A percentile compares a stretch with the other conserved stretches of the same genome.
Evolutionary conservation across 148 eudicot genomes (phyloP).

Genomic region (Cornus florida): DNA sequence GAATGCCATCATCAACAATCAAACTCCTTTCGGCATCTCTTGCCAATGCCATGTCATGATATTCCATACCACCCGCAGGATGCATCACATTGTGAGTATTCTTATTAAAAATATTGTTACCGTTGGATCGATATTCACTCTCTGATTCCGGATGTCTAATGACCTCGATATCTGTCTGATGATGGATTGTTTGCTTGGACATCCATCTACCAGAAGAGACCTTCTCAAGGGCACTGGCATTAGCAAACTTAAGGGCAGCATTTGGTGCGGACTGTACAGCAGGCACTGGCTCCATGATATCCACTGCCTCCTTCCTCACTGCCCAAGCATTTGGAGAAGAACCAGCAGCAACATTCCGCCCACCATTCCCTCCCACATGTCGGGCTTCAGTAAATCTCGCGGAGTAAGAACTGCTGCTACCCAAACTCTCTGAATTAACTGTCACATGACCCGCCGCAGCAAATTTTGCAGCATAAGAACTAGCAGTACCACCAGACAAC

Average conservation of each 20-base stretch:
- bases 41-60: conserved; percentile 34
- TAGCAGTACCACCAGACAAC: conserved; percentile 21
- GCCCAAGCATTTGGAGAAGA: conserved; percentile 71
- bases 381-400: conserved; percentile 35
- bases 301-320: conserved; percentile 52
- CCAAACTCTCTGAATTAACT: conserved; percentile 22
- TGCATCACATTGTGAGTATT: conserved; percentile 19
- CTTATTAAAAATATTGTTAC: conserved; percentile 20
- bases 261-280: conserved; percentile 49
- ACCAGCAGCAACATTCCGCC: conserved; percentile 29
- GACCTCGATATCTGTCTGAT: conserved; percentile 58
- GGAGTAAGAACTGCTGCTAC: conserved; percentile 29
- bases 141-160: conserved; percentile 51
- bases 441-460: conserved; percentile 35
- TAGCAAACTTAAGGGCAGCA: conserved; percentile 70
- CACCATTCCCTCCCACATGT: conserved; percentile 28
- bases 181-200: conserved; percentile 49
- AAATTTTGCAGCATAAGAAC: conserved; percentile 56
- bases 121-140: conserved; percentile 28
- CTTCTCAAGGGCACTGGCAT: conserved; percentile 93
- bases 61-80: conserved; percentile 30
- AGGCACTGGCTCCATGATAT: conserved; percentile 33
- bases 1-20: conserved; percentile 37
- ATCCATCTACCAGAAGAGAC: conserved; percentile 95
- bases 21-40: conserved; percentile 51